These are phyloP conservation scores for Parsonsia alboflavescens DNA, from an alignment of 257 asterid species.

Conservation along the genomic window DNA sequence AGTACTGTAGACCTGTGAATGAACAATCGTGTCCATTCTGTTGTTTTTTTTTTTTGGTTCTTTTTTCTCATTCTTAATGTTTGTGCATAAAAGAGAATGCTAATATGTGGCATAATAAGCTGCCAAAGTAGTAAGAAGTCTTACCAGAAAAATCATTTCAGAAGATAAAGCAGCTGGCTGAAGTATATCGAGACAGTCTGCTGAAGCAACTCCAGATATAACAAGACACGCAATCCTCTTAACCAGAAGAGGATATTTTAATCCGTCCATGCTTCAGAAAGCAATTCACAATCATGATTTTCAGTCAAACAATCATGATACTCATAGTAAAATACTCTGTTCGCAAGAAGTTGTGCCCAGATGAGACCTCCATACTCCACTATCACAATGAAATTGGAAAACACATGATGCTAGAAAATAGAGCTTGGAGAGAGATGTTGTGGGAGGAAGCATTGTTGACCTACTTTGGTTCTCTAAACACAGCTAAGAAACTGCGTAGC, in stretches of 20 bases:
- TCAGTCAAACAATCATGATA: background rate
- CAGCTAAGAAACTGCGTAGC: background rate
- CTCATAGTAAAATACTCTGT: background rate
- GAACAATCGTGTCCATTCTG: background rate
- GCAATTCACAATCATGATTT: slow-evolving; percentile 3
- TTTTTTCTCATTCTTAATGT: background rate
- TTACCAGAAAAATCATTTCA: slow-evolving; percentile 47
- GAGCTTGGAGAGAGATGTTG: no score
- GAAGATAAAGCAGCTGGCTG: slow-evolving; percentile 55
- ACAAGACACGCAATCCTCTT: slow-evolving; percentile 74
- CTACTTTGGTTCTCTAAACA: background rate
- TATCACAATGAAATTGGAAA: background rate
- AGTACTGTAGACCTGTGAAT: background rate
- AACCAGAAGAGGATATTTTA: slow-evolving; percentile 72
- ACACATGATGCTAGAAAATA: background rate
- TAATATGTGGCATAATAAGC: background rate
- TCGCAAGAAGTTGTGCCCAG: background rate
- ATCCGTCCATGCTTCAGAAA: slow-evolving; percentile 58
- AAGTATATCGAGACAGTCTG: slow-evolving; percentile 56
- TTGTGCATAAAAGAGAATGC: background rate
- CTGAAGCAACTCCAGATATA: slow-evolving; percentile 45
- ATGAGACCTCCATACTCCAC: background rate
- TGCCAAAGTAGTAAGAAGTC: slow-evolving; percentile 12
- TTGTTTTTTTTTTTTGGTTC: no score
- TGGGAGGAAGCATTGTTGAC: background rate